Conservation (phyloP, 1,284 basidiomycete genomes). For the Calocybe gambosa region DNA sequence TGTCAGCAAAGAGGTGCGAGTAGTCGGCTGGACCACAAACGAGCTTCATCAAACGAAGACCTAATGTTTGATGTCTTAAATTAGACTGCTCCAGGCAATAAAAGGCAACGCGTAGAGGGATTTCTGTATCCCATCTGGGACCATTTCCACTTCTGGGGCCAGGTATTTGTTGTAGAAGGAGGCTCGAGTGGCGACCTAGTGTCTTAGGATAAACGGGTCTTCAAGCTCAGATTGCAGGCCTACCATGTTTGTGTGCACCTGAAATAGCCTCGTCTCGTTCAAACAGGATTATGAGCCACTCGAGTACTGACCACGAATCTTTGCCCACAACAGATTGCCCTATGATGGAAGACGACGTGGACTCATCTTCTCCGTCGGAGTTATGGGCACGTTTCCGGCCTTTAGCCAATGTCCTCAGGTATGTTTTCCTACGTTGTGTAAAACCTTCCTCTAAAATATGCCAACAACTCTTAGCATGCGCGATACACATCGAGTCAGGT, state of each 20-base stretch:
- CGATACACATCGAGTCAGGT: slow-evolving; percentile 45
- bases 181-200: slow-evolving; percentile 48
- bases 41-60: slow-evolving; percentile 44
- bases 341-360: slow-evolving; percentile 16
- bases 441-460: slow-evolving; percentile 50
- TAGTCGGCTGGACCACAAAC: slow-evolving; percentile 27
- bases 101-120: slow-evolving; percentile 51
- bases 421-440: slow-evolving; percentile 30
- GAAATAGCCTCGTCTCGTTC: slow-evolving; percentile 51
- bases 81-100: slow-evolving; percentile 43
- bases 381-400: slow-evolving; percentile 25
- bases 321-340: slow-evolving; percentile 40
- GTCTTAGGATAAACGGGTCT: background rate
- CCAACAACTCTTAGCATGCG: slow-evolving; percentile 55
- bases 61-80: slow-evolving; percentile 34
- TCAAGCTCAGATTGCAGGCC: slow-evolving; percentile 6
- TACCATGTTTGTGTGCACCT: slow-evolving; percentile 28
- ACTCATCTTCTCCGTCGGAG: slow-evolving; percentile 23
- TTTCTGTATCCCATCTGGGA: slow-evolving; percentile 52
- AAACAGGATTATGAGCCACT: slow-evolving; percentile 59
- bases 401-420: slow-evolving; percentile 24
- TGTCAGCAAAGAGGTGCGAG: slow-evolving; percentile 1
- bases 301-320: slow-evolving; percentile 58
- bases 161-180: slow-evolving; percentile 64
- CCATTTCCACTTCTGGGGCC: slow-evolving; percentile 40